Conservation (phyloP, 176 grass and related monocot genomes). For the Oryza australiensis region DNA sequence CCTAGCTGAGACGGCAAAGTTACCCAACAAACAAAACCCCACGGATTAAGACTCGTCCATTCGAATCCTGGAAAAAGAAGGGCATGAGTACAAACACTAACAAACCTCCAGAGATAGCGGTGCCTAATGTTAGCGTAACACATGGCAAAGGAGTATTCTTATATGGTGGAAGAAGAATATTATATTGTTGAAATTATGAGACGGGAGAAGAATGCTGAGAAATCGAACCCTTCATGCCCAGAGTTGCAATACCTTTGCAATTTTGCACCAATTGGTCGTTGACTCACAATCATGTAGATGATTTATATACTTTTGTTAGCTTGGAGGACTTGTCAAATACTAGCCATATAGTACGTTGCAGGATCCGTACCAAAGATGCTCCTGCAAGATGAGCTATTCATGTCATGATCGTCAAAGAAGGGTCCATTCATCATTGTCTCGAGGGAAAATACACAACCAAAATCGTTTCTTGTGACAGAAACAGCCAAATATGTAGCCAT, state of each 20-base stretch:
- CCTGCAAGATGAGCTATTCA: conserved; percentile 16
- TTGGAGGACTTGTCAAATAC: not conserved
- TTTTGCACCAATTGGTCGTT: not conserved
- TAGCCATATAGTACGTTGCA: not conserved
- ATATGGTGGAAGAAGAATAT: not conserved
- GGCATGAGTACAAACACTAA: conserved; percentile 4
- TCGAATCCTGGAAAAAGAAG: not conserved
- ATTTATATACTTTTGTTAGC: not conserved
- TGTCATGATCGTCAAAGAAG: conserved; percentile 28
- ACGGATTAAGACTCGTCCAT: conserved; percentile 23
- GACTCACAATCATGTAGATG: not conserved
- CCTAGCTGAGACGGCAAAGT: conserved; percentile 21
- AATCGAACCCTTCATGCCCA: not conserved
- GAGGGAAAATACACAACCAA: not conserved
- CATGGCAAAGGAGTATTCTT: not conserved
- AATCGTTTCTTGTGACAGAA: conserved; percentile 27
- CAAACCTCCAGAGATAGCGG: not conserved
- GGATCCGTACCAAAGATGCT: conserved; percentile 39
- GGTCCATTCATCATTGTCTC: conserved; percentile 3
- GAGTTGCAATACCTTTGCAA: not conserved
- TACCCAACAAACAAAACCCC: not conserved
- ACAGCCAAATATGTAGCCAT: conserved; percentile 3
- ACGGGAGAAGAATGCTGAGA: not conserved
- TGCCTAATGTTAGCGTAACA: not conserved
- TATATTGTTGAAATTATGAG: not conserved